Conservation (phyloP, 257 asterid species). For the Solanum medicagineum region DNA sequence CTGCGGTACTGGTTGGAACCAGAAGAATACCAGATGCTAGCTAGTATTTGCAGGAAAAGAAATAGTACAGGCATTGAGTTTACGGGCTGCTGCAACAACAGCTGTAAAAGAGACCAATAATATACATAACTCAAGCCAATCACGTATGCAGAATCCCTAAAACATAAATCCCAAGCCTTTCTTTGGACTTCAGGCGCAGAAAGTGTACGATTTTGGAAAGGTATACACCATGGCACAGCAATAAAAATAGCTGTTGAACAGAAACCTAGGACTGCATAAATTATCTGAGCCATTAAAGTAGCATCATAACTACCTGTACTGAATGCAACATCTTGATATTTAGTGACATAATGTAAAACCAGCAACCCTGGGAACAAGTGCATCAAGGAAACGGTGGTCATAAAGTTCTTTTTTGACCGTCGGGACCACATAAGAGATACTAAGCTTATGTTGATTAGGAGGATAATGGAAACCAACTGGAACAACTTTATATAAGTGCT, state of each 20-base stretch:
- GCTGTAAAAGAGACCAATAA: conserved; percentile 80
- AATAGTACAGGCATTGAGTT: conserved; percentile 54
- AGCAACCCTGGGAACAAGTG: conserved; percentile 35
- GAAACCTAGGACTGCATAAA: conserved; percentile 45
- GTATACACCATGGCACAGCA: conserved; percentile 62
- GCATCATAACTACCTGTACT: conserved; percentile 26
- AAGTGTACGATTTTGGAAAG: conserved; percentile 12
- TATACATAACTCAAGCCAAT: conserved; percentile 51
- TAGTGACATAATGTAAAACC: conserved; percentile 36
- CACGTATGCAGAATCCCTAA: conserved; percentile 32
- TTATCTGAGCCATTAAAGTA: conserved; percentile 42
- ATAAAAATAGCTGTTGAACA: conserved; percentile 29
- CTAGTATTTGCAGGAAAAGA: conserved; percentile 49
- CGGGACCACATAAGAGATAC: conserved; percentile 16
- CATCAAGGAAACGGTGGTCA: conserved; percentile 23
- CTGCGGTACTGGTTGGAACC: conserved; percentile 21
- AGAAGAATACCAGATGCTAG: conserved; percentile 30
- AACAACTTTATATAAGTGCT: conserved; percentile 23
- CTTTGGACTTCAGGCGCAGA: neutral
- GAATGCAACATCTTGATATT: conserved; percentile 22
- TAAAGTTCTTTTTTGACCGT: conserved; percentile 16
- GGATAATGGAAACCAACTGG: conserved; percentile 43
- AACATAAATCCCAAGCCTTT: conserved; percentile 7
- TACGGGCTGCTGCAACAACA: conserved; percentile 72
- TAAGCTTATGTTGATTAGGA: conserved; percentile 28